Base-by-base conservation (phyloP, 306 rosid species). In the Echinosophora koreensis region DNA sequence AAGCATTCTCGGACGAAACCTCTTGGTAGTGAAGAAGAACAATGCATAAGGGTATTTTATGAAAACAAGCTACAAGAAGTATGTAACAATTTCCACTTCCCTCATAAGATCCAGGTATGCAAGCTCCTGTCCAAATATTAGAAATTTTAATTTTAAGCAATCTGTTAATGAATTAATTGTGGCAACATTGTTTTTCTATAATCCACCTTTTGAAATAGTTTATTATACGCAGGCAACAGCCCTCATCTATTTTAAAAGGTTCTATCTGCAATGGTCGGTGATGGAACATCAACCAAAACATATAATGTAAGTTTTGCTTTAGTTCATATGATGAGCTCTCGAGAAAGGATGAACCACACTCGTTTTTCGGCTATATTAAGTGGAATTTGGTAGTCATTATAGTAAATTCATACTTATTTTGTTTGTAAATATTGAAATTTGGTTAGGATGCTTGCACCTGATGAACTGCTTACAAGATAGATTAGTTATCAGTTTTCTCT, bases 241-340 rank as follows among this genome's bases (percentile, higher is more conserved):
- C 65, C 98, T 95, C 64, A 86, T 95, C 66, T 95, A 90, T 87
- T 95, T 95, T 84, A 91, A 92, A 85, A 92, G 98, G 66, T 95
- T 95, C 88, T 95, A 87, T 86, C 84, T 95, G 65, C 97, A 88
- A 35, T 92, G 98, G 98, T 95, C 98, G 0, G 91, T 95, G 76
- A 92, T 92, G 99, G 97, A 92, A 82, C 99, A 95, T 77, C 89
- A 91, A 81, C 98, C 98, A 28, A 95, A 92, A 85, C 83, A 87
- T 83, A 84, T 95, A 60, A 92, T 95, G 99, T 92, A 95, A 86
- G 96, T 60, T 64, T 85, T 62, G 52, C 72, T 73, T 42, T 39
- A 54, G 46, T 30, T 74, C 35, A 46, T 63, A n/a, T 28, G 56
- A 68, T 37, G 50, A 67, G 14, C 69, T 62, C 37, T 69, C 51